Evolutionary conservation across 2,329 filamentous ascomycete species (phyloP), one percentile per base, ranked within the genome.

Genomic region (Pseudocercospora pini-densiflorae): DNA sequence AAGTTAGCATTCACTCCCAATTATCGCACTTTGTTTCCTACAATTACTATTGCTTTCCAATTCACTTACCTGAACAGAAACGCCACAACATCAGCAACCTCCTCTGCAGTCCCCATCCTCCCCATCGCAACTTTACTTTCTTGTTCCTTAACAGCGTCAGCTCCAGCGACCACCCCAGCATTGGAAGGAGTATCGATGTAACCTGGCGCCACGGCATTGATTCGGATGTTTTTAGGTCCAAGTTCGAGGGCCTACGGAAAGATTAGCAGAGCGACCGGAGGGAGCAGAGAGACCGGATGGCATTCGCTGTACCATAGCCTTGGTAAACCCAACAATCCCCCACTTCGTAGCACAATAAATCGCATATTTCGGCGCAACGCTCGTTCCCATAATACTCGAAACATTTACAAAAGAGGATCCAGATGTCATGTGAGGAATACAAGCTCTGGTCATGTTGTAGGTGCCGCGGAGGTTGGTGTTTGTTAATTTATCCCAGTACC

Each of bases 81-180:
- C 7, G 80, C 79, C 23, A 84, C 82, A 9, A 84, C 81, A 75
- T 84, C 82, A 40, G 82, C 83, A 27, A 85, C 79, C 72, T 86
- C 84, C 60, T 81, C 81, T 1, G 81, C 75, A 43, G 76, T 79
- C 0, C 82, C 83, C 71, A 84, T 68, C 59, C 81, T 76, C 62
- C 77, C 80, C 70, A 83, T 68, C 47, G 80, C 79, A 68, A 81
- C 79, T 59, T 78, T 78, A 58, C 74, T 71, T 49, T 76, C 69
- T 76, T 81, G 78, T 68, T 75, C 74, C 68, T 78, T 73, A 6
- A 83, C 78, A 1, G 78, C 79, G 54, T 83, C 82, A 0, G 78
- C 77, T 0, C 85, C 85, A 59, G 78, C 81, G 1, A 84, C 79
- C 33, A 86, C 82, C 4, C 81, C 81, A 7, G 82, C 82, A 76